Base-by-base conservation (phyloP, 2,329 filamentous ascomycete genomes). In the Didymella lethalis region DNA sequence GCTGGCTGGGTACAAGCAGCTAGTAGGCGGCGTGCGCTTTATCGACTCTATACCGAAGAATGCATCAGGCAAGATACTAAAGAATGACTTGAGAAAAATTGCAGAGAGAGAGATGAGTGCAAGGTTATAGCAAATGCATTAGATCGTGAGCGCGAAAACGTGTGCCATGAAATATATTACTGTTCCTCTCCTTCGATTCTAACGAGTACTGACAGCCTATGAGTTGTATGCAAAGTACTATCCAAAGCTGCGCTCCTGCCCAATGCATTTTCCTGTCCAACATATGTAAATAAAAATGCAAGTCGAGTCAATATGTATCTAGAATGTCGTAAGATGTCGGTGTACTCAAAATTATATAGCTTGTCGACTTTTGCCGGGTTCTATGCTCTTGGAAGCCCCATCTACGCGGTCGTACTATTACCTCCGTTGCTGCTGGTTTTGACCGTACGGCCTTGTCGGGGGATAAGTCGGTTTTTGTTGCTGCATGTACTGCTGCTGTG, bases 1-100 rank as follows among this genome's bases (percentile, higher is more conserved):
- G 36, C 54, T 80, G 38, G 75, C 77, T 12, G 69, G 67, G 23
- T 79, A 79, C 64, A 81, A 80, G 67, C 70, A 70, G 48, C 48
- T 75, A 40, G 64, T 63, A 2, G 72, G 74, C 8, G 73, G 73
- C 0, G 64, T 76, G 2, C 61, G 54, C 32, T 75, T 73, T 50
- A 57, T 77, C 10, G 65, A 73, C 25, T 59, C 51, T 11, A 71
- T 76, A 49, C 74, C 71, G 31, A 75, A 74, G 60, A 73, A 68
- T 48, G 64, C 73, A 11, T 70, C 64, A 26, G 73, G 74, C 16
- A 77, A 77, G 68, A 72, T 75, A 34, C 59, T 75, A 64, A 74
- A 69, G 61, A 66, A 66, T 20, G 62, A 67, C 28, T 50, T 75
- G 53, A 74, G 66, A 51, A 70, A 69, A 34, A 56, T 51, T 38